Percentiles rank a stretch among this genome's conserved stretches.
Conservation (phyloP, 1,284 basidiomycete genomes). For the Trichosporon coremiiforme region DNA sequence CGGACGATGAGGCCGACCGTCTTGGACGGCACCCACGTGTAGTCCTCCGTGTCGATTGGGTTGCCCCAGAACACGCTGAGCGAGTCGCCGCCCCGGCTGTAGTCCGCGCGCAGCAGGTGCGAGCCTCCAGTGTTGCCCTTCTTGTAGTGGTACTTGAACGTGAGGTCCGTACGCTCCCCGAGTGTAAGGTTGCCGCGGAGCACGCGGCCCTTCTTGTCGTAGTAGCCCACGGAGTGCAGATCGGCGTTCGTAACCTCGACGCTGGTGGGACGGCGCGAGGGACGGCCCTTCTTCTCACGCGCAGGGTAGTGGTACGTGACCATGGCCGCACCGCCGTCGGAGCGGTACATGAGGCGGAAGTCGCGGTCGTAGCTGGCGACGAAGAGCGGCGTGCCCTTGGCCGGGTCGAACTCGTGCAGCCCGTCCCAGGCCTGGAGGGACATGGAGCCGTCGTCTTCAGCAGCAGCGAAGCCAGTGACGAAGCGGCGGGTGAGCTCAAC, state of each 20-base stretch:
- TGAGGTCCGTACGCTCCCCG: constrained; percentile 11
- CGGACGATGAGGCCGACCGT: constrained; percentile 23
- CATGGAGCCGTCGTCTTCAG: not conserved
- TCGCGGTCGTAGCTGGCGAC: constrained; percentile 18
- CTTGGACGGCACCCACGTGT: constrained; percentile 26
- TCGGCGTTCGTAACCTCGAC: constrained; percentile 11
- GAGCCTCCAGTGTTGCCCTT: constrained; percentile 16
- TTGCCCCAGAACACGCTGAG: constrained; percentile 28
- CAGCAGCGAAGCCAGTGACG: constrained; percentile 22
- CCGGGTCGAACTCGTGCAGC: constrained; percentile 2
- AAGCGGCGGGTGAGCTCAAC: constrained; percentile 22
- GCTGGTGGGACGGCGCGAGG: constrained; percentile 21
- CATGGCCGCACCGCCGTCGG: not conserved
- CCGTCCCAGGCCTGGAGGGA: constrained; percentile 11
- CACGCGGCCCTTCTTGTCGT: constrained; percentile 22
- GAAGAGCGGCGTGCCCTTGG: constrained; percentile 16
- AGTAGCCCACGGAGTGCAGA: constrained; percentile 10
- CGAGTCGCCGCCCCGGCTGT: not conserved
- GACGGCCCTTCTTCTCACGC: not conserved
- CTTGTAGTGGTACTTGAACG: constrained; percentile 27
- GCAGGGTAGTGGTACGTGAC: constrained; percentile 21
- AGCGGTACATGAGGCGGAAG: constrained; percentile 19
- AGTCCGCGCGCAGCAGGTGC: constrained; percentile 24
- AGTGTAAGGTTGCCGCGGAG: constrained; percentile 19
- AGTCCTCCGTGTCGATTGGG: constrained; percentile 21